Evolutionary conservation across 768 basidiomycete species (phyloP).

Genomic region (Leucosporidium scottii): DNA sequence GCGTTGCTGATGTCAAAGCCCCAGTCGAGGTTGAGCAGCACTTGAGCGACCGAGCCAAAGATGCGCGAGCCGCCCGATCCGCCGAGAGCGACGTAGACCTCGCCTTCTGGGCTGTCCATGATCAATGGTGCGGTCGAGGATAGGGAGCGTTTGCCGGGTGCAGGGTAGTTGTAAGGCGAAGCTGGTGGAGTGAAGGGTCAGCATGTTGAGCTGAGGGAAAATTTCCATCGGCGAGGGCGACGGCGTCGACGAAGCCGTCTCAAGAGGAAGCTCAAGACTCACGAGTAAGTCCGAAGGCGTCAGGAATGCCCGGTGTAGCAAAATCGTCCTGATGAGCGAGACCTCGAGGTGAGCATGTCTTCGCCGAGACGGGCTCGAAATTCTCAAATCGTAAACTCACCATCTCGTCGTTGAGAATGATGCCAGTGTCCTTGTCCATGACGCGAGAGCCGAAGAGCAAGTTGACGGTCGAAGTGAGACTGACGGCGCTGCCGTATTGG

Average conservation of each 20-base stretch:
- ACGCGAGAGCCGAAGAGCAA: constrained; percentile 81
- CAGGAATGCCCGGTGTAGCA: constrained; percentile 72
- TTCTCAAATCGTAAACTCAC: background rate
- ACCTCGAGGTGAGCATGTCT: constrained; percentile 42
- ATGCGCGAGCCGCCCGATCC: constrained; percentile 85
- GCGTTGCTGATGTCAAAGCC: constrained; percentile 71
- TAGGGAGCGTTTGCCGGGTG: constrained; percentile 76
- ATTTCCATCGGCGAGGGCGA: background rate
- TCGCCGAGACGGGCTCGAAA: background rate
- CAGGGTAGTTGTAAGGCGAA: constrained; percentile 65
- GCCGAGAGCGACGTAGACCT: constrained; percentile 66
- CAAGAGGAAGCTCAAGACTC: constrained; percentile 56
- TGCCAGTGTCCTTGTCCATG: constrained; percentile 75
- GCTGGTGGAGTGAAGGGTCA: background rate
- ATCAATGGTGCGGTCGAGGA: constrained; percentile 79
- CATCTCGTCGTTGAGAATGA: constrained; percentile 83
- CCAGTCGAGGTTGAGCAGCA: constrained; percentile 63
- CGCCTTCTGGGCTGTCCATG: constrained; percentile 64
- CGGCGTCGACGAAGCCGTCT: constrained; percentile 36
- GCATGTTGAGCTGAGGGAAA: background rate
- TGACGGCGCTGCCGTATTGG: constrained; percentile 73
- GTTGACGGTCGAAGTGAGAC: constrained; percentile 81
- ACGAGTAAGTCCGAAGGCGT: constrained; percentile 72
- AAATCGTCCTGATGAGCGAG: constrained; percentile 53
- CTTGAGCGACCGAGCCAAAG: constrained; percentile 70